phyloP scores from a whole-genome alignment of 2,329 filamentous ascomycete species.

The Neophaeococcomyces mojaviensis region DNA sequence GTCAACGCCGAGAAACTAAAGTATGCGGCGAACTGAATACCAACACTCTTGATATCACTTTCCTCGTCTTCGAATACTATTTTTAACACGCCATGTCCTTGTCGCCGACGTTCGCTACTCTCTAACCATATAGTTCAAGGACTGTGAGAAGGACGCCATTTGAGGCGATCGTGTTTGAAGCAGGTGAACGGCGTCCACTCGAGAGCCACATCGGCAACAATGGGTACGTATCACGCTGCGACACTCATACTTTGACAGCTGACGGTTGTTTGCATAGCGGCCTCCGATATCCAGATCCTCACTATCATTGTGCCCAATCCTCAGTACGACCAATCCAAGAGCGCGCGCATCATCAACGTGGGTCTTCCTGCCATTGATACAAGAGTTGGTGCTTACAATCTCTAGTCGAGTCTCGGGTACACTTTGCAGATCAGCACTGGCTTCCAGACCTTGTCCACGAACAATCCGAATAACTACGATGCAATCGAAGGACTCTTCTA shows the following conservation, averaged over 20 bases:
- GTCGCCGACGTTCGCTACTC: too few species aligned
- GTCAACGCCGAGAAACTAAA: too few species aligned
- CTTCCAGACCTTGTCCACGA: constrained; percentile 69
- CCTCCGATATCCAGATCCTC: constrained; percentile 16
- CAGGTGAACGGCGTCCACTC: background rate
- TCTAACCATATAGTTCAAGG: too few species aligned
- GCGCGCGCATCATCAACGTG: constrained; percentile 31
- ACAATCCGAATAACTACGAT: constrained; percentile 53
- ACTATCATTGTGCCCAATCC: constrained; percentile 20
- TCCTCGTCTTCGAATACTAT: too few species aligned
- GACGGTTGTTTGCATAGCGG: constrained; percentile 12
- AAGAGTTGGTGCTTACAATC: constrained; percentile 11
- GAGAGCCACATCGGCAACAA: background rate
- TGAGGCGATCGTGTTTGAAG: too few species aligned
- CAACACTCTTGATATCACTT: too few species aligned
- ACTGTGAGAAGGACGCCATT: too few species aligned
- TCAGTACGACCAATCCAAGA: constrained; percentile 23
- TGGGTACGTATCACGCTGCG: background rate
- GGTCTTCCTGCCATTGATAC: constrained; percentile 22
- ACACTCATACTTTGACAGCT: background rate
- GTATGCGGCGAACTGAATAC: too few species aligned
- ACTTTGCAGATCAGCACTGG: constrained; percentile 40
- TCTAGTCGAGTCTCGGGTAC: constrained; percentile 21
- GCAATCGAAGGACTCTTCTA: constrained; percentile 74
- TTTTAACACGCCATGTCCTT: too few species aligned